Conservation (phyloP, 1,284 basidiomycete species). For the Irpex rosettiformis region DNA sequence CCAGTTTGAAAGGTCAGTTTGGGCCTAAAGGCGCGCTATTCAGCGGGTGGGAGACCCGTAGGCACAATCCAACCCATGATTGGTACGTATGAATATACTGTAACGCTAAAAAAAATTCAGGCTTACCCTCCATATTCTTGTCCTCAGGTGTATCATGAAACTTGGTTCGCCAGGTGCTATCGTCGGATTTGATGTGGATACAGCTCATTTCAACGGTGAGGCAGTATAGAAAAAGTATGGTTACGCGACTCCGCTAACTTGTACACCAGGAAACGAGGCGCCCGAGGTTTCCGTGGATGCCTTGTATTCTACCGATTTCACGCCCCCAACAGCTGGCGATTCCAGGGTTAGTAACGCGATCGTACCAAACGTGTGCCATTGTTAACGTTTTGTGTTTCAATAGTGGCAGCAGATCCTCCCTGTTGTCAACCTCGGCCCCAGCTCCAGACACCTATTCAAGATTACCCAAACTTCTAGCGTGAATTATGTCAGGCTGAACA, state of each 20-base stretch:
- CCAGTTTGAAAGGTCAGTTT: conserved; percentile 88
- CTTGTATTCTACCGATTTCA: conserved; percentile 46
- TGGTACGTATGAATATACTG: conserved; percentile 55
- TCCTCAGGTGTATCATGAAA: conserved; percentile 80
- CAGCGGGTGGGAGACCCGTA: conserved; percentile 91
- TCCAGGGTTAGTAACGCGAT: background rate
- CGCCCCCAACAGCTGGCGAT: conserved; percentile 30
- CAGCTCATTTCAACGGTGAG: conserved; percentile 88
- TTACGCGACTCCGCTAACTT: background rate
- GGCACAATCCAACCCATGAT: conserved; percentile 88
- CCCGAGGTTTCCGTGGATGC: conserved; percentile 77
- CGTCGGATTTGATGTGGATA: conserved; percentile 93
- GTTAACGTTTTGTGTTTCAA: background rate
- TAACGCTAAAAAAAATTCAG: conserved; percentile 1
- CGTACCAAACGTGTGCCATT: background rate
- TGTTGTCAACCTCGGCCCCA: conserved; percentile 74
- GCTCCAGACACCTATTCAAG: conserved; percentile 83
- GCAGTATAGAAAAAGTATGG: background rate
- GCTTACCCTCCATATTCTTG: background rate
- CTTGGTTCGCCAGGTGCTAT: conserved; percentile 81
- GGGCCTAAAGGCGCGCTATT: conserved; percentile 94
- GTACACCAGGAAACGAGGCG: conserved; percentile 77
- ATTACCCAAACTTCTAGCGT: conserved; percentile 51
- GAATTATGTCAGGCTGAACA: conserved; percentile 89
- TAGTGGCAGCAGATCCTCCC: conserved; percentile 86